phyloP scores from a whole-genome alignment of 2,329 filamentous ascomycete species.

The Arthrobotrys conoides region DNA sequence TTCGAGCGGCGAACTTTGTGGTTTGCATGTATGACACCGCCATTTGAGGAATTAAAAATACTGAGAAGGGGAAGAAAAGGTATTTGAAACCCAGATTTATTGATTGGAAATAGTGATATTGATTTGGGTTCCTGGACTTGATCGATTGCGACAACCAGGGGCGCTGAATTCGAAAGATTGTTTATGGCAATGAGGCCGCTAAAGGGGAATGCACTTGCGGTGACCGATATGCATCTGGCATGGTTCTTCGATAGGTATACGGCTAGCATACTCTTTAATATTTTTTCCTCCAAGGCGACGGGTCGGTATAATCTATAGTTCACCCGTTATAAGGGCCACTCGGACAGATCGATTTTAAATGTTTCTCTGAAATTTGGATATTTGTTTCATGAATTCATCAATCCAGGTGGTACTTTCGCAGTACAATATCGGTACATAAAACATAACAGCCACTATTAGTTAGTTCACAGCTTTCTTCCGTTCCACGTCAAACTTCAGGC shows the following conservation, averaged over 20 bases:
- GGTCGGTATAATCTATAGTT: constrained; percentile 15
- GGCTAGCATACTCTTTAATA: not conserved
- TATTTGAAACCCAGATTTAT: not conserved
- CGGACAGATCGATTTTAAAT: constrained; percentile 26
- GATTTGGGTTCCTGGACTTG: constrained; percentile 51
- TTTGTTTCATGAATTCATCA: constrained; percentile 36
- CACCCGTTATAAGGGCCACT: constrained; percentile 13
- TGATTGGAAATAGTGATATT: not conserved
- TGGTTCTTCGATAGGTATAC: constrained; percentile 26
- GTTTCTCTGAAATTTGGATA: constrained; percentile 42
- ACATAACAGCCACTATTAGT: constrained; percentile 15
- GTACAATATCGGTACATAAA: constrained; percentile 33
- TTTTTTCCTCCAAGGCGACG: not conserved
- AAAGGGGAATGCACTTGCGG: constrained; percentile 57
- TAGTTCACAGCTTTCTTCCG: constrained; percentile 3
- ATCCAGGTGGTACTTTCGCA: constrained; percentile 16
- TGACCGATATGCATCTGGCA: constrained; percentile 57
- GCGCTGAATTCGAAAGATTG: constrained; percentile 31
- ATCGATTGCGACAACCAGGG: constrained; percentile 51
- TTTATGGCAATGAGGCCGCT: constrained; percentile 33
- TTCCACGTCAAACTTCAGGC: constrained; percentile 21
- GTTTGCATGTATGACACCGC: constrained; percentile 16
- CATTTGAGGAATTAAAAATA: not conserved
- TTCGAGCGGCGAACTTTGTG: constrained; percentile 9
- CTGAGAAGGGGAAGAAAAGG: not conserved